A percentile compares a stretch with the other conserved stretches of the same genome.
phyloP scores from a whole-genome alignment of 352 stramenopile genomes.

The Globisporangium takayamanum region DNA sequence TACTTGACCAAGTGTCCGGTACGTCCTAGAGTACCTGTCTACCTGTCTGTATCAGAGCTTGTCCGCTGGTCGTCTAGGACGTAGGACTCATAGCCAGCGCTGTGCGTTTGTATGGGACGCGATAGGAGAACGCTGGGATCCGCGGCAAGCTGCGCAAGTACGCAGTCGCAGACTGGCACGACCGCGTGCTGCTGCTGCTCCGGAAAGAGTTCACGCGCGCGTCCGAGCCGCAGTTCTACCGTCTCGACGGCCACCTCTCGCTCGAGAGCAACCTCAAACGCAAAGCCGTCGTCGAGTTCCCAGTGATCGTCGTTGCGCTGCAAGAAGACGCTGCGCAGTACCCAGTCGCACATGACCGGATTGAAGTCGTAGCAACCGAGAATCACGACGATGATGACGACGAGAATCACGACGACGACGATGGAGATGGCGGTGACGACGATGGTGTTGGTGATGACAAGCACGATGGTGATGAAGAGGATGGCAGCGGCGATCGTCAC shows the following conservation, averaged over 20 bases:
- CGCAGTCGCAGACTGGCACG: conserved; percentile 40
- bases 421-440: background rate
- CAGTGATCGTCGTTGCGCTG: conserved; percentile 56
- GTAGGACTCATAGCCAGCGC: background rate
- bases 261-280: conserved; percentile 72
- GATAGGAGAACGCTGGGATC: conserved; percentile 60
- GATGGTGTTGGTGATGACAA: background rate
- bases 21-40: conserved; percentile 8
- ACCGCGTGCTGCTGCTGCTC: conserved; percentile 52
- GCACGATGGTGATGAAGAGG: too few species aligned
- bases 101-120: background rate
- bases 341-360: conserved; percentile 51
- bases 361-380: conserved; percentile 38
- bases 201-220: conserved; percentile 74
- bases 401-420: conserved; percentile 5
- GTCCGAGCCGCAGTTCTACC: conserved; percentile 66
- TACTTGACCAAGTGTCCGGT: conserved; percentile 59
- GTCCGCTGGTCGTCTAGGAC: background rate
- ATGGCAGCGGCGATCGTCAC: background rate
- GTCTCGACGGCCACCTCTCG: conserved; percentile 46
- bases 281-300: conserved; percentile 78
- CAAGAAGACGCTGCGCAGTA: conserved; percentile 43
- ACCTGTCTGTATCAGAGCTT: background rate
- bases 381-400: conserved; percentile 1
- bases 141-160: conserved; percentile 72